Base-by-base conservation (phyloP, 345 rosid species). In the Lenwebbia sp. region DNA sequence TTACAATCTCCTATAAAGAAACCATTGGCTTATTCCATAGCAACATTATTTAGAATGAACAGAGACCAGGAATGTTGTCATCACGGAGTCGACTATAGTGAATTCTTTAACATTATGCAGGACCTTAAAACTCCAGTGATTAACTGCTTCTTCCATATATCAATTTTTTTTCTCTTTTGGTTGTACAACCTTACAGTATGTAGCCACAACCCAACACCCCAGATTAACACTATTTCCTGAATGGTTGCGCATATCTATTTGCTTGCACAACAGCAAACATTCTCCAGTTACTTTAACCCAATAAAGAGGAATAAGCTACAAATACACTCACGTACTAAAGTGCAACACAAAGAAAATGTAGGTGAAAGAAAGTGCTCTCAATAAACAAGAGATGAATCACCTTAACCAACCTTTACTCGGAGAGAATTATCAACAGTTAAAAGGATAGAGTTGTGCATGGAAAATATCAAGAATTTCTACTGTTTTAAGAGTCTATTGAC, bases 21-120 rank as follows among this genome's bases (percentile, higher is more conserved):
- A 87, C 87, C 88, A 54, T 89, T 87, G 89, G 90, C 87, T 87
- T 88, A 47, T 44, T 40, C 23, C 7, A 70, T 37, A 70, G 47
- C 47, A 33, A 70, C 21, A 7, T 70, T 19, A 37, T 19, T 44
- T 37, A 70, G 40, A 37, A 70, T 70, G 41, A 70, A 37, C 81
- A 70, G 81, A 70, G 81, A 70, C 41, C 81, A 33, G 47, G 40
- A 33, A 70, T 19, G 47, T 70, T 70, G 78, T 70, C 47, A 33
- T 70, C 78, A 30, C 5, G 13, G 44, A 37, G 78, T 70, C 47
- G 10, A 65, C 76, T 5, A 65, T 30, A 37, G 44, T 5, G 23
- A 65, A 33, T 65, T 30, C 37, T 65, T 65, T 33, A 17, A 33
- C 26, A 70, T 50, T 50, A 50, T 37, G 47, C 81, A 37, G 81